These are phyloP conservation scores for Apium graveolens DNA, from an alignment of 129 eudicot genomes.

Conservation along the genomic window DNA sequence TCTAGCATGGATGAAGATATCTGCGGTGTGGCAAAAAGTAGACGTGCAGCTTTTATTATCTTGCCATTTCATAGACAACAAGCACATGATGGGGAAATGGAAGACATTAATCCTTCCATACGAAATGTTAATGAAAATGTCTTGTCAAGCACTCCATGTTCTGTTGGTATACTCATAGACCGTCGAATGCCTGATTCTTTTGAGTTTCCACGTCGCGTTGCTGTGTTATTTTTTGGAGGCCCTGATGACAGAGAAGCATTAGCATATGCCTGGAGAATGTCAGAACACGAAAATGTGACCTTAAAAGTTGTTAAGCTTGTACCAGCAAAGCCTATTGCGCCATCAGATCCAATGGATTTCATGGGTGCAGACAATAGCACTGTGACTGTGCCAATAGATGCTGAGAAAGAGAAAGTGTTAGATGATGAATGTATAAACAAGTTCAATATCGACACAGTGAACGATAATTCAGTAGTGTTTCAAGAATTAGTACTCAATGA, in stretches of 20 bases:
- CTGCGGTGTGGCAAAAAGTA: slow-evolving; percentile 36
- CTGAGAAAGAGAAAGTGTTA: slow-evolving; percentile 29
- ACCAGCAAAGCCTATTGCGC: slow-evolving; percentile 19
- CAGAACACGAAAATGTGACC: slow-evolving; percentile 16
- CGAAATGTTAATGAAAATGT: slow-evolving; percentile 45
- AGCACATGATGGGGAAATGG: slow-evolving; percentile 31
- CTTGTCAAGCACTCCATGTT: slow-evolving; percentile 40
- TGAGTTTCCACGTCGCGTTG: slow-evolving; percentile 20
- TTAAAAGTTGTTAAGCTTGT: slow-evolving; percentile 34
- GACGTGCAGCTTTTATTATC: slow-evolving; percentile 28
- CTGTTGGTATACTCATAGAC: slow-evolving; percentile 41
- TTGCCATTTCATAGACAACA: slow-evolving; percentile 41
- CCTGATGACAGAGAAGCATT: slow-evolving; percentile 63
- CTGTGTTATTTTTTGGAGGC: slow-evolving; percentile 42
- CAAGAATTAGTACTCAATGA: slow-evolving; percentile 30
- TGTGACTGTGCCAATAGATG: slow-evolving; percentile 9
- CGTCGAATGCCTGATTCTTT: slow-evolving; percentile 30
- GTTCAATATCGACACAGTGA: slow-evolving; percentile 18
- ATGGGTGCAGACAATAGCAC: neutral
- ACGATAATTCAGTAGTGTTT: slow-evolving; percentile 15
- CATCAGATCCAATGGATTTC: slow-evolving; percentile 6
- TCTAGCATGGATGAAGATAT: slow-evolving; percentile 54
- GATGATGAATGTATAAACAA: slow-evolving; percentile 33
- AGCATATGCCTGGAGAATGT: slow-evolving; percentile 44
- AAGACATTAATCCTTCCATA: slow-evolving; percentile 36